Base-by-base conservation (phyloP, 2,329 filamentous ascomycete genomes). In the Pseudogymnoascus sp. region DNA sequence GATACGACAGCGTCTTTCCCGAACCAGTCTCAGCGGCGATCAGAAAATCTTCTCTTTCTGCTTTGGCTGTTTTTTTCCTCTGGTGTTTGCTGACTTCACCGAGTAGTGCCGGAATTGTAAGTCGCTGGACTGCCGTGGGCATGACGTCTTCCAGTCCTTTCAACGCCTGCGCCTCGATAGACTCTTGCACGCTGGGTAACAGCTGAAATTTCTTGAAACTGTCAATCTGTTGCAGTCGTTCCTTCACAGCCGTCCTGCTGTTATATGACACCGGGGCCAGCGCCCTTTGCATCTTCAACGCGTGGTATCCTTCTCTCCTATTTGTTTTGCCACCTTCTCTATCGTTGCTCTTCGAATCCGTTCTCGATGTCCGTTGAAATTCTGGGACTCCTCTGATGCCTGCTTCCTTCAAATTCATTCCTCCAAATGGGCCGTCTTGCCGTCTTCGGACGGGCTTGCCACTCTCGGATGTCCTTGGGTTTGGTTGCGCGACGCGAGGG, bases 21-120 rank as follows among this genome's bases (percentile, higher is more conserved):
- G 94, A 97, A 11, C 94, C 94, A 0, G 94, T 99, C 78, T 99
- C 94, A 9, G 94, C 94, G 3, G 94, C 94, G 58, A 99, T 80
- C 11, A 99, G 80, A 70, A 90, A 97, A 75, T 78, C 82, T 63
- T 76, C 74, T 66, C 70, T 80, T 61, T 64, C 71, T 14, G 28
- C 11, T 65, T 74, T 71, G 58, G 58, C 65, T 4, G 64, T 66
- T 37, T 69, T 66, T 39, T 70, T 73, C 62, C 70, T 69, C 58
- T 64, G 61, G 66, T 65, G 64, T 66, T 62, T 64, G 57, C 67
- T 71, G 61, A 72, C 67, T 70, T 69, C 64, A 12, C 86, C 84
- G 54, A 96, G 77, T 7, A 99, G 77, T 0, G 85, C 85, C 0
- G 94, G 93, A 62, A 99, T 93, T 0, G 92, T 92, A 60, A 97